Evolutionary conservation across 2,329 filamentous ascomycete species (phyloP).

Genomic region (Xylariaceae sp.): DNA sequence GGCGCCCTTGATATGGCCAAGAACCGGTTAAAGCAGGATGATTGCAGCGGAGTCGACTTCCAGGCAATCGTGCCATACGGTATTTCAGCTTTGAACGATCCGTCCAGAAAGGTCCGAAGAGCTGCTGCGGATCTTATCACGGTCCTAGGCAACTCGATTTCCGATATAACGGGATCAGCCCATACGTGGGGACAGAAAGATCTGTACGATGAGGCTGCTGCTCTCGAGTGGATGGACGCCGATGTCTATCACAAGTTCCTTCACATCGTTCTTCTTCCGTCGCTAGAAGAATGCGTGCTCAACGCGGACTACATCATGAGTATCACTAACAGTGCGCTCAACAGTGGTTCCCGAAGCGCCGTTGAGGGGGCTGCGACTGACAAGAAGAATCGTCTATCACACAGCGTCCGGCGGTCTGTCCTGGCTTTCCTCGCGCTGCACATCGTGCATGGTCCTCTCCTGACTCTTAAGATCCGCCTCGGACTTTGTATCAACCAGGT

Average conservation of each 20-base stretch:
- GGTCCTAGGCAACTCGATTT: conserved; percentile 48
- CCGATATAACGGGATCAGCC: conserved; percentile 29
- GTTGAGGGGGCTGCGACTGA: conserved; percentile 37
- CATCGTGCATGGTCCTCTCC: conserved; percentile 60
- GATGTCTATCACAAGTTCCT: conserved; percentile 58
- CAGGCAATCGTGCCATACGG: conserved; percentile 81
- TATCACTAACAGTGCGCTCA: conserved; percentile 56
- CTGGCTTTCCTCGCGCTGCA: conserved; percentile 72
- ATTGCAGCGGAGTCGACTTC: conserved; percentile 54
- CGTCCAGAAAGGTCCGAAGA: conserved; percentile 68
- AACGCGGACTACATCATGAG: conserved; percentile 66
- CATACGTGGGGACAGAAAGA: conserved; percentile 55
- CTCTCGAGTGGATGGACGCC: conserved; percentile 53
- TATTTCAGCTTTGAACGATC: conserved; percentile 67
- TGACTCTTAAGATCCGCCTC: conserved; percentile 64
- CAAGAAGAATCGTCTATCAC: conserved; percentile 50
- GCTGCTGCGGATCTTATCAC: conserved; percentile 65
- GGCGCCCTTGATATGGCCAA: conserved; percentile 64
- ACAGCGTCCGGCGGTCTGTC: conserved; percentile 59
- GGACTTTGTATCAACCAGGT: conserved; percentile 67
- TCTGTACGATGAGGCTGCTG: conserved; percentile 57
- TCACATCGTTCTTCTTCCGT: conserved; percentile 62
- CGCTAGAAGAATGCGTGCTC: conserved; percentile 79
- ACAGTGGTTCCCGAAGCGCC: conserved; percentile 38
- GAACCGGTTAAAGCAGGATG: conserved; percentile 47